Percentiles rank a stretch among this genome's conserved stretches.
Evolutionary conservation across 2,329 filamentous ascomycete genomes (phyloP).

Genomic region (Xylaria sp.): DNA sequence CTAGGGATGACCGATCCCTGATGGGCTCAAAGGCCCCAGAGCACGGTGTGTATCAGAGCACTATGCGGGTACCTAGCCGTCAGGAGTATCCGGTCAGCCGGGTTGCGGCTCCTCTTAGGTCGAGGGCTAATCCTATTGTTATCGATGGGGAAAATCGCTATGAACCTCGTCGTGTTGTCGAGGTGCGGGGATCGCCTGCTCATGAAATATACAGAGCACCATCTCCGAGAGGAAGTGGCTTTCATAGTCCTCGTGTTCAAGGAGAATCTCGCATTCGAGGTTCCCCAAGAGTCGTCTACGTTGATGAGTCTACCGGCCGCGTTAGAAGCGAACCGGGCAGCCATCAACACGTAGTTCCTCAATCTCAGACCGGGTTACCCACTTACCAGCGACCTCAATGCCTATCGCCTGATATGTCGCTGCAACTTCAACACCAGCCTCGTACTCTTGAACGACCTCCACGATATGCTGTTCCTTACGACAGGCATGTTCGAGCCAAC

Average conservation of each 20-base stretch:
- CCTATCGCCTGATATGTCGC: conserved; percentile 18
- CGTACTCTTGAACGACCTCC: conserved; percentile 9
- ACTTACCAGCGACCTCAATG: conserved; percentile 33
- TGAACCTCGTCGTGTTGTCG: conserved; percentile 41
- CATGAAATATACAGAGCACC: conserved; percentile 35
- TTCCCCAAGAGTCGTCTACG: conserved; percentile 39
- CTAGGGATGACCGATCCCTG: conserved; percentile 26
- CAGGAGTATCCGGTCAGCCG: conserved; percentile 31
- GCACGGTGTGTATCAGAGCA: conserved; percentile 18
- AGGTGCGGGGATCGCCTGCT: conserved; percentile 39
- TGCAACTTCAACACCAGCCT: conserved; percentile 17
- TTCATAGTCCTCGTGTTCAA: conserved; percentile 33
- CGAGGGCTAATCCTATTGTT: conserved; percentile 42
- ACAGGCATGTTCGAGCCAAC: conserved; percentile 33
- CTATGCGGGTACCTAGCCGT: conserved; percentile 1
- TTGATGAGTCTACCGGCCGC: conserved; percentile 36
- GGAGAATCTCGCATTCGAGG: conserved; percentile 35
- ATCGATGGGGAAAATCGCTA: conserved; percentile 37
- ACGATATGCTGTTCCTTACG: conserved; percentile 19
- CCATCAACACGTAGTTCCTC: conserved; percentile 28
- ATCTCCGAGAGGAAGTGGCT: conserved; percentile 29
- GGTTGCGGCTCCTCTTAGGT: conserved; percentile 39
- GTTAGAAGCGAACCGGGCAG: conserved; percentile 30
- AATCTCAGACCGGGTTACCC: conserved; percentile 21
- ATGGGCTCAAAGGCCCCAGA: conserved; percentile 31